Base-by-base conservation (phyloP, 306 rosid genomes). In the Coriaria nepalensis region DNA sequence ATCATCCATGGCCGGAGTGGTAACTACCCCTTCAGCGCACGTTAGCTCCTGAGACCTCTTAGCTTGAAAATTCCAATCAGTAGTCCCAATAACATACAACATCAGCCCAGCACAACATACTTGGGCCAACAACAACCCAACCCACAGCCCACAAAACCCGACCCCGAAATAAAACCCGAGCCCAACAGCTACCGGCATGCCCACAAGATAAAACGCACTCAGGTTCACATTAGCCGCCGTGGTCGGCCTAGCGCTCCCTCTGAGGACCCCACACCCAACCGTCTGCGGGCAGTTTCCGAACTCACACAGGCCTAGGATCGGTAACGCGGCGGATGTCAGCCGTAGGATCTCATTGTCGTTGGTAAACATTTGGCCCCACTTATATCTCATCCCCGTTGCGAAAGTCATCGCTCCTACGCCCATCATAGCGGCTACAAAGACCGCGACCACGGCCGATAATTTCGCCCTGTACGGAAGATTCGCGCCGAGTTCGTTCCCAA, bases 251-350 rank as follows among this genome's bases (percentile, higher is more conserved):
- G 97, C 97, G 7, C 82, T 72, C 8, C 97, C 97, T 40, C 97
- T 62, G 6, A 88, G 64, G 0, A 88, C 97, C 6, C 95, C 97
- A 29, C 95, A 88, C 0, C 67, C 84, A 6, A 88, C 97, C 5
- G 97, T 88, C 69, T 88, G 97, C 2, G 97, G 97, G 6, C 97
- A 88, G 66, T 88, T 88, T 0, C 97, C 97, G 2, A 88, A 83
- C 59, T 88, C 97, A 37, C 97, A 88, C 6, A 88, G 70, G n/a
- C 97, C 97, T 8, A 88, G 58, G 45, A 88, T 88, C 0, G 95
- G 97, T 33, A 88, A 44, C 2, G 95, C 97, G 0, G 66, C 63
- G 2, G 90, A 51, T 0, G 95, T 88, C 34, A 88, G 63, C 43
- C 70, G 65, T 37, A 84, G 42, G 68, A 88, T 88, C 35, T 71